phyloP scores from a whole-genome alignment of 2,329 filamentous ascomycete genomes.

The Samsoniella hepiali region DNA sequence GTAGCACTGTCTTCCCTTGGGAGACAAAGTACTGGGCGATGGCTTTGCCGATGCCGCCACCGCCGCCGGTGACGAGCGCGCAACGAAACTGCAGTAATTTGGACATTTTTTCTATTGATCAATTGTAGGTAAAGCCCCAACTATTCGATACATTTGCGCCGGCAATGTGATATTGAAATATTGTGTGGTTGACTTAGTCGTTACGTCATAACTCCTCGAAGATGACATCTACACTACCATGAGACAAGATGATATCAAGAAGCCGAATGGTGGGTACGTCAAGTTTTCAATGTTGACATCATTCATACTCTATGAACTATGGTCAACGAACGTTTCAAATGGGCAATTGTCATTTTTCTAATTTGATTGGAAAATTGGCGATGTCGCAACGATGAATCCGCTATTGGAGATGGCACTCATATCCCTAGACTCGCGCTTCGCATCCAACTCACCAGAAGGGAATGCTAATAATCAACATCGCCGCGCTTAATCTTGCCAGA shows the following conservation, averaged over 20 bases:
- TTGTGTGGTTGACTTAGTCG: background rate
- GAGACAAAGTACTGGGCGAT: conserved; percentile 45
- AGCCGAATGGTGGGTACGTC: background rate
- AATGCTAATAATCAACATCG: conserved; percentile 20
- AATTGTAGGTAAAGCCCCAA: no score
- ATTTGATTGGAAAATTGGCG: background rate
- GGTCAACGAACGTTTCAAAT: background rate
- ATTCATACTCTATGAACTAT: background rate
- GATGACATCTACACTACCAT: background rate
- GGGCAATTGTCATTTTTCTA: background rate
- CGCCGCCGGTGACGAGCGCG: conserved; percentile 49
- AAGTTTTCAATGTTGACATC: background rate
- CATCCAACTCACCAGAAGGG: background rate
- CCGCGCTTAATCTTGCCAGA: conserved; percentile 24
- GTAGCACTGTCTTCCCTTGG: conserved; percentile 48
- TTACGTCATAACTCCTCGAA: conserved; percentile 2
- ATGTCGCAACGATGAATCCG: background rate
- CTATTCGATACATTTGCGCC: no score
- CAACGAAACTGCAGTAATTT: conserved; percentile 36
- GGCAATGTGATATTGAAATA: no score
- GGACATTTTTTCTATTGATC: background rate
- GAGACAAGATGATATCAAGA: background rate
- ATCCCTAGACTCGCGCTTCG: background rate
- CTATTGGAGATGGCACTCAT: background rate
- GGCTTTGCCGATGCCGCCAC: conserved; percentile 49